Evolutionary conservation across 441 rosid species (phyloP), one percentile per base, ranked within the genome.

Genomic region (Pelargonium myrrhifolium): DNA sequence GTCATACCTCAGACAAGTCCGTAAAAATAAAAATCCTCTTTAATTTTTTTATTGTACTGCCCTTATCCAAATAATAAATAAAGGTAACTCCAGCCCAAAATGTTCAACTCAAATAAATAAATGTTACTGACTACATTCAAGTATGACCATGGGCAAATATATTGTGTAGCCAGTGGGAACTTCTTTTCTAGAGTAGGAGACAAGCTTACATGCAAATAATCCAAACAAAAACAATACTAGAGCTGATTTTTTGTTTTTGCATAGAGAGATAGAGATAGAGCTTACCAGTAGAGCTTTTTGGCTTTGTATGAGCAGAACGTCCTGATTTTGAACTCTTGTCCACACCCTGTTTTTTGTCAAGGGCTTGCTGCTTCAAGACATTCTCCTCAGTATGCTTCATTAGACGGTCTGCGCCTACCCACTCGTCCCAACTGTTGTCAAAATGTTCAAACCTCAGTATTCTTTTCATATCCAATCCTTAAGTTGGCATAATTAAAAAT

Each of bases 381-480:
- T 94, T 94, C 82, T 92, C 97, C 72, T 87, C 87, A 9, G 87
- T 88, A 68, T 80, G 84, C 78, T 94, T 94, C 86, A 94, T 39
- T 65, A 94, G 78, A 72, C 99, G 86, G 47, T 88, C 97, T 12
- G 81, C 72, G n/a, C 90, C 89, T 74, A 94, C 93, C 99, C 99
- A 92, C 77, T 94, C 99, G 64, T 94, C 99, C 99, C 98, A 94
- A 77, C 98, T 94, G 96, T 86, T 81, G 82, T 82, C 86, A 87
- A 87, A 60, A 80, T 82, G 81, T 75, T 77, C 82, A 84, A 78
- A 70, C 84, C 83, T 87, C 71, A 76, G 74, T 75, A 71, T 79
- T 80, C 80, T 79, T 83, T 73, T 72, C 60, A 72, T 76, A 70
- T 74, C 76, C 78, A 81, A 77, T 79, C 75, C 65, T 60, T 8